phyloP scores from a whole-genome alignment of 2,329 filamentous ascomycete genomes.

The Cordyceps tenuipes region DNA sequence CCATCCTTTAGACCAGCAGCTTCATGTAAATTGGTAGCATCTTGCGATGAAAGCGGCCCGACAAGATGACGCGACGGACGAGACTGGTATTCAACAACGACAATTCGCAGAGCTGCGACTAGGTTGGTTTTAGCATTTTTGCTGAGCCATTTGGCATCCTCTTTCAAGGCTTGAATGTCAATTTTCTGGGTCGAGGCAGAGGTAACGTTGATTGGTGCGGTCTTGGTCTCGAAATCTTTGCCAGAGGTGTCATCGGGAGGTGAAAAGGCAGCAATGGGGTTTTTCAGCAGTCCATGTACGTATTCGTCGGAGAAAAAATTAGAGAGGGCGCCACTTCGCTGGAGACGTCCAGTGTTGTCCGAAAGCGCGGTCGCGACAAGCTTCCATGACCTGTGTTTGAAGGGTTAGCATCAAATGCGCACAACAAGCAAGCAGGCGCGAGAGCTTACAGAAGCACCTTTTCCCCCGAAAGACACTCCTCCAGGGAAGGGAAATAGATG shows the following conservation, averaged over 20 bases:
- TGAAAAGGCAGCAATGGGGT: slow-evolving; percentile 61
- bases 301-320: slow-evolving; percentile 64
- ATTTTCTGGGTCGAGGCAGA: slow-evolving; percentile 58
- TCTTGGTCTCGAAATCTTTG: slow-evolving; percentile 71
- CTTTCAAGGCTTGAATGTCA: slow-evolving; percentile 72
- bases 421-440: background rate
- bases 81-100: slow-evolving; percentile 75
- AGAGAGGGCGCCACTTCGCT: slow-evolving; percentile 46
- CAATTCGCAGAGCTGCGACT: slow-evolving; percentile 70
- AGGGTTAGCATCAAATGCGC: slow-evolving; percentile 11
- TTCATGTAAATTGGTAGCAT: slow-evolving; percentile 66
- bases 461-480: slow-evolving; percentile 76
- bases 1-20: slow-evolving; percentile 58
- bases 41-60: slow-evolving; percentile 66
- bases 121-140: slow-evolving; percentile 71
- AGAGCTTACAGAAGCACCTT: slow-evolving; percentile 65
- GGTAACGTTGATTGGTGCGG: slow-evolving; percentile 76
- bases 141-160: slow-evolving; percentile 80
- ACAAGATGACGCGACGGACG: slow-evolving; percentile 66
- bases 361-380: slow-evolving; percentile 46
- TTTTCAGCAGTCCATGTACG: slow-evolving; percentile 59
- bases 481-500: slow-evolving; percentile 75
- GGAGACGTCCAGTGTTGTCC: slow-evolving; percentile 49
- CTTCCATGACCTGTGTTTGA: slow-evolving; percentile 50
- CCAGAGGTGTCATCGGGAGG: slow-evolving; percentile 54